Base-by-base conservation (phyloP, 1,284 basidiomycete genomes). In the Cryptococcus maquisensis region DNA sequence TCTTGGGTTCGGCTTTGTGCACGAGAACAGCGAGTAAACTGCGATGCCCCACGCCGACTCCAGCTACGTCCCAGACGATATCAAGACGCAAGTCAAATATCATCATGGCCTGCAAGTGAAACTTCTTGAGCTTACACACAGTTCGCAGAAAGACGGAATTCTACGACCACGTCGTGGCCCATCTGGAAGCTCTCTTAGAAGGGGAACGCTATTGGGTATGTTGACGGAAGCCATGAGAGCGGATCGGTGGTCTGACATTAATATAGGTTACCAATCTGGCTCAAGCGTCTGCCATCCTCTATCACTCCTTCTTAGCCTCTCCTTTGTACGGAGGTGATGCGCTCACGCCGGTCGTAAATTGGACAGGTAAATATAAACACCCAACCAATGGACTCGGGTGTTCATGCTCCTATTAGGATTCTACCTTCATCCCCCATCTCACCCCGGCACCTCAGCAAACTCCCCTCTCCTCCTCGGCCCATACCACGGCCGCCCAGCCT, bases 401-500 rank as follows among this genome's bases (percentile, higher is more conserved):
- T 15, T 21, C 20, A 20, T 42, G 23, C 4, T 24, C 20, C 45
- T 16, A 7, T 21, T 42, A 90, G 90, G 90, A 20, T 93, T 95
- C 77, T 94, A 95, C 76, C 75, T 93, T 52, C 76, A 83, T 62
- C 79, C 86, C 1, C 75, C 78, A 37, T 74, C 87, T 41, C 87
- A 84, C 41, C 21, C 41, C 24, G 6, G 16, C 7, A 91, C 41
- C 23, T 24, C 49, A 20, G 10, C 26, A 12, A n/a, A 55, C 20
- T 32, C 41, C 37, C 24, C 52, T 10, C 78, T 93, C 10, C 77
- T 90, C 40, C 78, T 93, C 3, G 90, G 87, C 0, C 90, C 91
- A 0, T 95, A 92, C 75, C 86, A 84, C 62, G 91, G 91, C 47
- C 88, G 86, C 61, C 91, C 90, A 1, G 90, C 91, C 0, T 94